phyloP scores from a whole-genome alignment of 768 basidiomycete species.

The Lentinula edodes region DNA sequence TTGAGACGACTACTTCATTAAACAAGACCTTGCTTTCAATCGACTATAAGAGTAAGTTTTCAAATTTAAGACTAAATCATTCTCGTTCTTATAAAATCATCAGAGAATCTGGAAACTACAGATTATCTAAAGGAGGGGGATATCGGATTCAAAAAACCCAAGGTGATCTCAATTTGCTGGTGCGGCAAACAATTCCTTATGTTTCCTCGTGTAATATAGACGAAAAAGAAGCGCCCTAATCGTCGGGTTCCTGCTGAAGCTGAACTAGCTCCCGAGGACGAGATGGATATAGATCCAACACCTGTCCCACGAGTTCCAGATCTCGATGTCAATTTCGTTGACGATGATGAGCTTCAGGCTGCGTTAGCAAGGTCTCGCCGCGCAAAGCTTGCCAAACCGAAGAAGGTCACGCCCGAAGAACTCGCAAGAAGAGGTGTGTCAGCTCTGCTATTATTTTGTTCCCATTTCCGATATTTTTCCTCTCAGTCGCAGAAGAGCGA shows the following conservation, averaged over 20 bases:
- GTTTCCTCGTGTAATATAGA: slow-evolving; percentile 37
- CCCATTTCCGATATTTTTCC: slow-evolving; percentile 3
- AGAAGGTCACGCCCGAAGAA: slow-evolving; percentile 78
- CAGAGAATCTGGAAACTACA: slow-evolving; percentile 80
- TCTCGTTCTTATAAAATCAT: slow-evolving; percentile 12
- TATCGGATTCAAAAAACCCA: slow-evolving; percentile 91
- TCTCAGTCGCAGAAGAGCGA: slow-evolving; percentile 59
- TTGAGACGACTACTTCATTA: slow-evolving; percentile 52
- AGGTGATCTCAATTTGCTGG: slow-evolving; percentile 37
- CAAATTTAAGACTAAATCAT: background rate
- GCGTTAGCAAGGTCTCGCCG: slow-evolving; percentile 83
- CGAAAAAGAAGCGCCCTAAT: slow-evolving; percentile 86
- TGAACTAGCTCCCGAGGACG: slow-evolving; percentile 42
- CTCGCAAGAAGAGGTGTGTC: slow-evolving; percentile 66
- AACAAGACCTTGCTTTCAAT: slow-evolving; percentile 80
- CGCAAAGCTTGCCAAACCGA: slow-evolving; percentile 70
- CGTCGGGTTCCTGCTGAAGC: slow-evolving; percentile 57
- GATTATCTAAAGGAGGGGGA: slow-evolving; percentile 94
- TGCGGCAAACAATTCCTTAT: background rate
- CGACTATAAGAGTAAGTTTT: slow-evolving; percentile 80
- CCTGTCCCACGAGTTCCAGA: slow-evolving; percentile 67
- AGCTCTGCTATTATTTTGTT: slow-evolving; percentile 9
- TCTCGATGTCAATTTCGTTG: slow-evolving; percentile 86
- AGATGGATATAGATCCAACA: slow-evolving; percentile 79
- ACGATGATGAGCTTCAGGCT: slow-evolving; percentile 97